These are phyloP conservation scores for Rhizomucor miehei DNA, from an alignment of 371 early-diverging fungal genomes.

Conservation along the genomic window DNA sequence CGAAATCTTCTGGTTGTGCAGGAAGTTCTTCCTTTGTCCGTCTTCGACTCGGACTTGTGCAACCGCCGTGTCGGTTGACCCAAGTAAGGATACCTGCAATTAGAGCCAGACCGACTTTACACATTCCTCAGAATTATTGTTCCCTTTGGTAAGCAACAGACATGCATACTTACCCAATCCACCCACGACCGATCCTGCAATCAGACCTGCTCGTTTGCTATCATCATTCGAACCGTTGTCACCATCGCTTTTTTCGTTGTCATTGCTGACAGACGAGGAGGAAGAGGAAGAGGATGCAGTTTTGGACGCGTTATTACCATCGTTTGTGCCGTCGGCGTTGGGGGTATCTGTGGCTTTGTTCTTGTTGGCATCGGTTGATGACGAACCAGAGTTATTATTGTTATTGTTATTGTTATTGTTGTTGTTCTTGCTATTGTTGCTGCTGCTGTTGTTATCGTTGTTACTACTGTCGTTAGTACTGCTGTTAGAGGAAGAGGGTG, in stretches of 20 bases:
- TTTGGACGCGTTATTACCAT: background rate
- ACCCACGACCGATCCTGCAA: slow-evolving; percentile 37
- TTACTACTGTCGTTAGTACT: background rate
- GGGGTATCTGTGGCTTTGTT: background rate
- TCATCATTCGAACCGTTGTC: background rate
- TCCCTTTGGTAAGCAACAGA: background rate
- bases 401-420: background rate
- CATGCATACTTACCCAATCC: slow-evolving; percentile 24
- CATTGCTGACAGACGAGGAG: slow-evolving; percentile 5
- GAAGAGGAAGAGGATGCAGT: slow-evolving; percentile 3
- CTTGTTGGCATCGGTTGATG: background rate
- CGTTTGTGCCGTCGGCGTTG: no score
- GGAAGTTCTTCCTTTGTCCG: slow-evolving; percentile 1
- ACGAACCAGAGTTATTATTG: background rate
- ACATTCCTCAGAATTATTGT: background rate
- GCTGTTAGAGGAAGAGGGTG: slow-evolving; percentile 1
- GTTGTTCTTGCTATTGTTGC: slow-evolving; percentile 2
- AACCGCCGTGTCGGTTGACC: slow-evolving; percentile 31
- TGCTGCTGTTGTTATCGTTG: slow-evolving; percentile 2
- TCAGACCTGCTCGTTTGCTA: slow-evolving; percentile 18
- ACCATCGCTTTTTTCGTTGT: background rate
- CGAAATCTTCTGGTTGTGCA: slow-evolving; percentile 36
- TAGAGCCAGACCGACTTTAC: slow-evolving; percentile 30
- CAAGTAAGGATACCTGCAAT: slow-evolving; percentile 35
- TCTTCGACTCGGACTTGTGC: background rate